Evolutionary conservation across 805 yeast genomes (phyloP).

Genomic region (Wickerhamiella spandovensis): DNA sequence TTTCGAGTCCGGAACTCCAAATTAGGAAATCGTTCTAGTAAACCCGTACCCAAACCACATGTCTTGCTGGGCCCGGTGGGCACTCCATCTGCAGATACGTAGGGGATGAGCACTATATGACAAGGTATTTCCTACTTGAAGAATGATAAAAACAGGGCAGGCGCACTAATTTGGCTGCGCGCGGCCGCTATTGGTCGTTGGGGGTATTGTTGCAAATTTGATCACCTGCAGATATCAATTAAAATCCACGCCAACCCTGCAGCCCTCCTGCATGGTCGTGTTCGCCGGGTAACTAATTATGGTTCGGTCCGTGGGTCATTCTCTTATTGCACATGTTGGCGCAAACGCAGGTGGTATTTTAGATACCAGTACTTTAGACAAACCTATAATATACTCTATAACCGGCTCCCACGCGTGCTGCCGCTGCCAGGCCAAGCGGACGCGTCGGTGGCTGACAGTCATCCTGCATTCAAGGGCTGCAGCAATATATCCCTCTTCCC

Average conservation of each 20-base stretch:
- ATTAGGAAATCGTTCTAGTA: not conserved
- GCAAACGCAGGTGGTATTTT: not conserved
- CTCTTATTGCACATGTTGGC: too few relatives aligned
- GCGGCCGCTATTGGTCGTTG: too few relatives aligned
- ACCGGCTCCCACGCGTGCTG: not conserved
- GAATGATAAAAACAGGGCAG: too few relatives aligned
- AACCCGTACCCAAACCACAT: not conserved
- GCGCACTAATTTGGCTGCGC: too few relatives aligned
- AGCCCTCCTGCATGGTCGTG: not conserved
- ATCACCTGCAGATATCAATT: not conserved
- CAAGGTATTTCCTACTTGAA: too few relatives aligned
- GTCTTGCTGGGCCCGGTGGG: not conserved
- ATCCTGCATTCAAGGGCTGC: not conserved
- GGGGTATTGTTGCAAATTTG: not conserved
- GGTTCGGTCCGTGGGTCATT: not conserved
- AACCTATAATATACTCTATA: not conserved
- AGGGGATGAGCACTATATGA: too few relatives aligned
- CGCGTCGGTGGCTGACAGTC: not conserved
- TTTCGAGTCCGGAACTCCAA: not conserved
- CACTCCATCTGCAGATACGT: too few relatives aligned
- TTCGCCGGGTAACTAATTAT: not conserved
- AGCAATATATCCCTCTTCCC: not conserved
- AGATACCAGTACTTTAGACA: too few relatives aligned
- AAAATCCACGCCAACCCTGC: not conserved
- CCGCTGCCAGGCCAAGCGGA: too few relatives aligned